Evolutionary conservation across 768 basidiomycete species (phyloP).

Genomic region (Psilocybe azurescens): DNA sequence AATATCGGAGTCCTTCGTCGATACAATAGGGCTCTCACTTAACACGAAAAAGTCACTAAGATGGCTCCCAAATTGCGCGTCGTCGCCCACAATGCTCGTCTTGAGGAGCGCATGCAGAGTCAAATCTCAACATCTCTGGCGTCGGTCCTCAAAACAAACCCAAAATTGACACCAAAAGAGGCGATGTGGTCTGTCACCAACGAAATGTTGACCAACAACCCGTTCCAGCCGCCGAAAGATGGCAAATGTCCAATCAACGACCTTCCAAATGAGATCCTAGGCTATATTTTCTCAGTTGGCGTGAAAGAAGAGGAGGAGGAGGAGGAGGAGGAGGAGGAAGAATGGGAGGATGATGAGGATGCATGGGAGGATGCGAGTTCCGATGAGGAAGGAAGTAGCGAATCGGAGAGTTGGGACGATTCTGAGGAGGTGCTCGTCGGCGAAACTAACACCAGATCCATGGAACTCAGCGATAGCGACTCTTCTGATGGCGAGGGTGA

Average conservation of each 20-base stretch:
- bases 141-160: conserved; percentile 32
- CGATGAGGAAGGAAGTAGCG: conserved; percentile 16
- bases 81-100: conserved; percentile 23
- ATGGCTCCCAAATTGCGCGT: conserved; percentile 30
- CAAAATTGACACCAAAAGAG: conserved; percentile 30
- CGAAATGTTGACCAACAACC: conserved; percentile 50
- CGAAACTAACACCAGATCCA: not conserved
- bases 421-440: not conserved
- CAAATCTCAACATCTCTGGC: conserved; percentile 30
- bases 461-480: not conserved
- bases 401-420: not conserved
- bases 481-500: conserved; percentile 16
- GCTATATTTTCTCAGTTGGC: conserved; percentile 58
- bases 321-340: conserved; percentile 35
- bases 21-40: not conserved
- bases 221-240: conserved; percentile 49
- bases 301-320: conserved; percentile 41
- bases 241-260: conserved; percentile 53
- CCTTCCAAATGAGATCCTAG: conserved; percentile 62
- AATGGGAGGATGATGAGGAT: conserved; percentile 32
- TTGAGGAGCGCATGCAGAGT: conserved; percentile 26
- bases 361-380: conserved; percentile 22
- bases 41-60: not conserved
- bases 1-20: not conserved
- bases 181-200: conserved; percentile 39